Conservation (phyloP, 306 rosid genomes). For the Vicia villosa region DNA sequence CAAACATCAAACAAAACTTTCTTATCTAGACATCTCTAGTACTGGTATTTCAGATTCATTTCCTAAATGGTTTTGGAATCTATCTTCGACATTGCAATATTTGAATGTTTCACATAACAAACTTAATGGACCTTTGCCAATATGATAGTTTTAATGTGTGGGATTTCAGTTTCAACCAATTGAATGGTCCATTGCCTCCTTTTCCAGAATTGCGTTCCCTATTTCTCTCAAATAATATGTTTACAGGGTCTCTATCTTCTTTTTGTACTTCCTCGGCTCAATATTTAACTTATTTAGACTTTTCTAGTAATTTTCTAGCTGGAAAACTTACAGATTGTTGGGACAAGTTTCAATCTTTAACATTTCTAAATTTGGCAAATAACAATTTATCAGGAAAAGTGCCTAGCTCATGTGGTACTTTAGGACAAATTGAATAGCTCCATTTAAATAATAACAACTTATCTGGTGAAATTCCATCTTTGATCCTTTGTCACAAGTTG, state of each 20-base stretch:
- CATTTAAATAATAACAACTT: conserved; percentile 7
- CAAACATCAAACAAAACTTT: conserved; percentile 11
- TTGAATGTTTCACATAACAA: not conserved
- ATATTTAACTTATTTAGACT: not conserved
- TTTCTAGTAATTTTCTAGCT: conserved; percentile 18
- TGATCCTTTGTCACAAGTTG: not conserved
- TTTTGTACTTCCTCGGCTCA: not conserved
- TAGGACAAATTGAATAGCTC: not conserved
- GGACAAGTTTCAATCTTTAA: not conserved
- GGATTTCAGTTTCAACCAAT: conserved; percentile 36
- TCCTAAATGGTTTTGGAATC: not conserved
- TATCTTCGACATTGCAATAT: not conserved
- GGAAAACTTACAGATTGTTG: conserved; percentile 35
- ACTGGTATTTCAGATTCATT: too few species aligned
- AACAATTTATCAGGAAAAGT: conserved; percentile 33
- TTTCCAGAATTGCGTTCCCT: not conserved
- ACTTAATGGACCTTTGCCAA: not conserved
- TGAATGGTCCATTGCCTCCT: not conserved
- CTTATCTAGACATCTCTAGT: not conserved
- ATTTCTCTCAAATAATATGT: not conserved
- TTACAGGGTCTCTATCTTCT: not conserved
- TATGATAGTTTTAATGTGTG: too few species aligned
- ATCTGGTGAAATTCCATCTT: conserved; percentile 26
- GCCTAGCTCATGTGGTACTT: conserved; percentile 17
- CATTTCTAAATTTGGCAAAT: not conserved